Base-by-base conservation (phyloP, 495 filamentous ascomycete genomes). In the Tuber borchii region DNA sequence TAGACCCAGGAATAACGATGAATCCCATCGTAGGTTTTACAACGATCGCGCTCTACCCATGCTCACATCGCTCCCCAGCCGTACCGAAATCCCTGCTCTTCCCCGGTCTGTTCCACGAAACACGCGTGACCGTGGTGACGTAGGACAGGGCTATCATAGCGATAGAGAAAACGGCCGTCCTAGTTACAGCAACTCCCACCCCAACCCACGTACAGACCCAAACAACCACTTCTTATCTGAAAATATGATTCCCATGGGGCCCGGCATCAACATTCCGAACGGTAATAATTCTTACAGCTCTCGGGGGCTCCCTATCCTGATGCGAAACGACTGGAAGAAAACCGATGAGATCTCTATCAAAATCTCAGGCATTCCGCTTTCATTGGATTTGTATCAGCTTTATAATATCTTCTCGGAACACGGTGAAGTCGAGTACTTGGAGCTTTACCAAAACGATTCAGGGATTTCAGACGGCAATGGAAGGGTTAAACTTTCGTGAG, bases 401-500 rank as follows among this genome's bases (percentile, higher is more conserved):
- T 83, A 80, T 75, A 70, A 51, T 20, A 72, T 73, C 10, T 83
- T 86, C 69, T 20, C 56, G 19, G 19, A 76, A 6, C 75, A 83
- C 70, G 85, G 85, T 10, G 76, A 68, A 10, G 74, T 85, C 61
- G 75, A 75, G n/a, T 82, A 75, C 39, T 76, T 85, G 20, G 83
- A 85, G 42, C 61, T 85, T 12, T 84, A 71, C 69, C 77, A 83
- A 69, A 74, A 48, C 31, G 39, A 46, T 31, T 74, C 73, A 20
- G 83, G 84, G 8, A 75, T 46, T 6, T 71, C 79, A 69, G 73
- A 83, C 71, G 82, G 81, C 8, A 51, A 5, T 42, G 84, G 75
- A 7, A 84, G 78, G 48, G 75, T 85, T 39, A 82, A 48, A 65
- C 85, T 85, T 65, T 82, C 79, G 68, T 83, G 80, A 34, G 56